These are phyloP conservation scores for Mercurialis annua DNA, from an alignment of 345 rosid species.

Conservation along the genomic window DNA sequence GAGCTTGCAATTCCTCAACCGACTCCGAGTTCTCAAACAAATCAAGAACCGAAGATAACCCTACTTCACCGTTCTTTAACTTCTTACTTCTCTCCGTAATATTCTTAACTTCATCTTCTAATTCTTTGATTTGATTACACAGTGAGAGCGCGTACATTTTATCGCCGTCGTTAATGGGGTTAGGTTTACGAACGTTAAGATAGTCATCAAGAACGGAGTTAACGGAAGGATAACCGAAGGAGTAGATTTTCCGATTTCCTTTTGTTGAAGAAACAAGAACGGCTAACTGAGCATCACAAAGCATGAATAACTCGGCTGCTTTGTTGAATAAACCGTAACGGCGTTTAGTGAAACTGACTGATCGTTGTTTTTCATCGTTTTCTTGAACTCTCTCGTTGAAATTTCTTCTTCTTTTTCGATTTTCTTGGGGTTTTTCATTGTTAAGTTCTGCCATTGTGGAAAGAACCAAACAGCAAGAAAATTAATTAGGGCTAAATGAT, in stretches of 20 bases:
- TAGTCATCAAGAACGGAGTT: not conserved
- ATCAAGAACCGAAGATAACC: not conserved
- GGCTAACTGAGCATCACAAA: constrained; percentile 11
- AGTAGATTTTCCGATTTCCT: not conserved
- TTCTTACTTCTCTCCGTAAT: no score
- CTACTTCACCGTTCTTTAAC: no score
- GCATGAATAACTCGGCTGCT: constrained; percentile 9
- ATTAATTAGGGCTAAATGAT: no score
- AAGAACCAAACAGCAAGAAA: no score
- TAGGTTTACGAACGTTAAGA: not conserved
- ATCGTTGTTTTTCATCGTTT: not conserved
- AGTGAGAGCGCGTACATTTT: not conserved
- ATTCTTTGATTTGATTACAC: not conserved
- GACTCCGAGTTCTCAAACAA: not conserved
- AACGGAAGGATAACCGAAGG: constrained; percentile 8
- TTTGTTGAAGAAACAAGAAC: constrained; percentile 2
- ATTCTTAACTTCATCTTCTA: not conserved
- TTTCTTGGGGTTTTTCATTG: constrained; percentile 19
- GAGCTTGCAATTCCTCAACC: constrained; percentile 3
- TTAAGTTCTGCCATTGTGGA: no score
- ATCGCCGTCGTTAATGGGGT: not conserved
- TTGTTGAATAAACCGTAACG: constrained; percentile 20
- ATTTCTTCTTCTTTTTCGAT: not conserved
- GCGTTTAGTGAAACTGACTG: constrained; percentile 12
- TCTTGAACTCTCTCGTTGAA: no score